A percentile compares a stretch with the other conserved stretches of the same genome.
phyloP scores from a whole-genome alignment of 1,139 yeast species.

The Magnusiomyces clavatus region DNA sequence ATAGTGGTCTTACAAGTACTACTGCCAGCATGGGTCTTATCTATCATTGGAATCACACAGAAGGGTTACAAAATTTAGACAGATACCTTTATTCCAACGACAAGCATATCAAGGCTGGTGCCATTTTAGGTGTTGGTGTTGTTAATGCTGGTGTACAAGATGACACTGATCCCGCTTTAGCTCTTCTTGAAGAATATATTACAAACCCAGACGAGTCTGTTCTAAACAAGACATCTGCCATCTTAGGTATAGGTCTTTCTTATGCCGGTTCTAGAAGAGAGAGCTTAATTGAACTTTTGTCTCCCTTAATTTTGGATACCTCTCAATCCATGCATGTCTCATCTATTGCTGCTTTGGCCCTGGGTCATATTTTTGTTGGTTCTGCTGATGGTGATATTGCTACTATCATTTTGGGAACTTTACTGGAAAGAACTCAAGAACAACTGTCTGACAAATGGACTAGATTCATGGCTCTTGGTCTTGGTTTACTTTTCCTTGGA shows the following conservation, averaged over 20 bases:
- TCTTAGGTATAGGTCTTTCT: slow-evolving; percentile 87
- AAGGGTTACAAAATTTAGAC: slow-evolving; percentile 85
- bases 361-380: slow-evolving; percentile 94
- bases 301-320: slow-evolving; percentile 83
- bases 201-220: slow-evolving; percentile 32
- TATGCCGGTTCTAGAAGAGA: slow-evolving; percentile 92
- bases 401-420: slow-evolving; percentile 79
- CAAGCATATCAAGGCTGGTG: slow-evolving; percentile 91
- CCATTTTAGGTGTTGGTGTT: slow-evolving; percentile 89
- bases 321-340: slow-evolving; percentile 70
- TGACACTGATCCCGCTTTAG: slow-evolving; percentile 88
- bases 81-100: slow-evolving; percentile 82
- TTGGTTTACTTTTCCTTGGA: slow-evolving; percentile 89
- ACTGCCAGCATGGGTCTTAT: slow-evolving; percentile 90
- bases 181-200: slow-evolving; percentile 73
- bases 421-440: slow-evolving; percentile 72
- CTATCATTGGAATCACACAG: slow-evolving; percentile 85
- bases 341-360: slow-evolving; percentile 79
- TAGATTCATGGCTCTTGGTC: slow-evolving; percentile 83
- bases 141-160: slow-evolving; percentile 94
- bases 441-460: slow-evolving; percentile 84
- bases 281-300: slow-evolving; percentile 65
- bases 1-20: slow-evolving; percentile 87
- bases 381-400: slow-evolving; percentile 94
- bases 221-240: slow-evolving; percentile 67